phyloP scores from a whole-genome alignment of 148 eudicot genomes.

The Camellia lanceoleosa region DNA sequence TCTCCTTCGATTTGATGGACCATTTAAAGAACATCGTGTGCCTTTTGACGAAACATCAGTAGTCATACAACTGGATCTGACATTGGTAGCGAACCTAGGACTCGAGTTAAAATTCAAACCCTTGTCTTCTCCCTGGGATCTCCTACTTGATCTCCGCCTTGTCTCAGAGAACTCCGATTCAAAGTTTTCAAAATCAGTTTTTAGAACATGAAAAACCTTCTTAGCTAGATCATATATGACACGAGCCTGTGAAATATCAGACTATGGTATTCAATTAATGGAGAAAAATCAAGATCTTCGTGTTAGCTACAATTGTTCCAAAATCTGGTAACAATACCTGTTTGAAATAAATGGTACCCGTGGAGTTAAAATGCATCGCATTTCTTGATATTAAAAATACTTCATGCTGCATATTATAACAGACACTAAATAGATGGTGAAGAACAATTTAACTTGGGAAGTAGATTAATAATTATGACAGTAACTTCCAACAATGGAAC shows the following conservation, averaged over 20 bases:
- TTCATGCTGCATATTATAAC: slow-evolving; percentile 56
- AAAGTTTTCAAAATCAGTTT: slow-evolving; percentile 58
- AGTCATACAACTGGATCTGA: no score
- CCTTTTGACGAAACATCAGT: no score
- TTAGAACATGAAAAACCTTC: slow-evolving; percentile 58
- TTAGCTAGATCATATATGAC: slow-evolving; percentile 67
- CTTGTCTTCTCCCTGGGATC: slow-evolving; percentile 30
- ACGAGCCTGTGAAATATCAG: slow-evolving; percentile 56
- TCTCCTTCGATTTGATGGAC: no score
- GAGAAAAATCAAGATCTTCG: not conserved
- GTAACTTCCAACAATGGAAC: not conserved
- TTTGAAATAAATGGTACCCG: slow-evolving; percentile 62
- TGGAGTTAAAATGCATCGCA: slow-evolving; percentile 80
- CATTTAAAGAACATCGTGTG: no score
- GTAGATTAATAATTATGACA: not conserved
- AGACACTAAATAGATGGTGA: not conserved
- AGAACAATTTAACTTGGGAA: not conserved
- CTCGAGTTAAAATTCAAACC: slow-evolving; percentile 19
- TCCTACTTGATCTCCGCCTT: slow-evolving; percentile 59
- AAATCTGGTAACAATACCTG: slow-evolving; percentile 50
- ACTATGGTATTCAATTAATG: not conserved
- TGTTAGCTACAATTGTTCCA: not conserved
- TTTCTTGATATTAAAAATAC: slow-evolving; percentile 66
- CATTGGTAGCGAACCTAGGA: slow-evolving; percentile 18
- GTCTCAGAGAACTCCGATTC: slow-evolving; percentile 49